Evolutionary conservation across 1,139 yeast species (phyloP), one percentile per base, ranked within the genome.

Genomic region (Suhomyces chickasaworum): DNA sequence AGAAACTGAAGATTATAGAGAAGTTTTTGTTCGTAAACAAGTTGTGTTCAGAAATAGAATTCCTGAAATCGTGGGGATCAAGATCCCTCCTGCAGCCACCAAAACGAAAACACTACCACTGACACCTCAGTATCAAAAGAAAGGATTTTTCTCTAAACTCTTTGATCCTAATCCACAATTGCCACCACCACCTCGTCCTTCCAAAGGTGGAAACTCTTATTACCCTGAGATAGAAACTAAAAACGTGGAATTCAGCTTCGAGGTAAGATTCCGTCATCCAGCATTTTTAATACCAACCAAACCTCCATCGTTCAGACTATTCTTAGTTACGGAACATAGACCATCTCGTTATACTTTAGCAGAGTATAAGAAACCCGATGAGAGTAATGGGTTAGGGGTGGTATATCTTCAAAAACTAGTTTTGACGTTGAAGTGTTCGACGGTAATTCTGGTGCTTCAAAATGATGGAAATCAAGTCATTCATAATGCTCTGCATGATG

Each of bases 341-440:
- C 81, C 81, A 1, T 39, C 63, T 2, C 54, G 61, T 20, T 78
- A 72, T 48, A 58, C 74, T 3, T 58, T 75, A 29, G 60, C 66
- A 44, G 59, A 71, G 55, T 64, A 71, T 39, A 74, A 72, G 0
- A 58, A 60, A 27, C 67, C 73, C 0, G 71, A 71, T 1, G 75
- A 73, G 33, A 65, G 72, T 32, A 77, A 78, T 46, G 83, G 83
- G 0, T 57, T 77, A 37, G 83, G 83, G 0, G 64, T 71, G 12
- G 59, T 79, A 0, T 77, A 73, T 52, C 53, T 79, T 34, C 77
- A 73, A 41, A 57, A 60, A 29, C 54, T 79, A 17, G 53, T 54
- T 8, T 61, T 77, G 4, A 73, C 68, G n/a, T 54, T 79, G 29
- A 56, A 55, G 1, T 55, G 66, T 3, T 60, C 62, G 12, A 74